Evolutionary conservation across 192 early-diverging fungal species (phyloP), one percentile per base, ranked within the genome.

Genomic region (Tieghemiomyces parasiticus): DNA sequence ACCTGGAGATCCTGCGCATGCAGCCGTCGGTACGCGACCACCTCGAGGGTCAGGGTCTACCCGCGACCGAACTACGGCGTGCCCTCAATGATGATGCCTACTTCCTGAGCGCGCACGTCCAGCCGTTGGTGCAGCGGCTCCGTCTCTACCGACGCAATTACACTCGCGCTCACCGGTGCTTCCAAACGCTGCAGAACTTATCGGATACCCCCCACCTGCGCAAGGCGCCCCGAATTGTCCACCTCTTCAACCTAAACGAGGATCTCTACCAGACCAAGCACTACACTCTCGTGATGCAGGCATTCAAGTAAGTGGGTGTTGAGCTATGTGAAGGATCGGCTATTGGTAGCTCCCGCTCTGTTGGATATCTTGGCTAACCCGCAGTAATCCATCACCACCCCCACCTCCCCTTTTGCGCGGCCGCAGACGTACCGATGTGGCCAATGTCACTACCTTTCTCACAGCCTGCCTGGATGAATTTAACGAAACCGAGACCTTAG

Each of bases 1-100:
- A 88, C 51, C 59, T 69, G 19, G 79, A 82, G 54, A 74, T 78
- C 53, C 63, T 86, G 10, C 77, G 87, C 28, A 87, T 87, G 87
- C 80, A 81, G 25, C 63, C 60, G 31, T 89, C 87, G 9, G 82
- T 84, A 29, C 80, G 74, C 56, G 63, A 63, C 53, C 78, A 75
- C 34, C 62, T 86, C 46, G 78, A 81, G 47, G 42, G 42, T 14
- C 45, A 69, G 3, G 54, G 53, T 14, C 47, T 52, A 2, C 6
- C 45, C 12, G 50, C 34, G 28, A 42, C 66, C 35, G 64, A 62
- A 12, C 78, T 71, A 20, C 63, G 69, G 25, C 48, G 45, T 51
- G 68, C 89, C 0, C 61, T 91, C 6, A 58, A 71, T 0, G 77
- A 87, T 62, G 83, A 93, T 54, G 64, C 52, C 12, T 83, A 68